A percentile compares a stretch with the other conserved stretches of the same genome.
phyloP scores from a whole-genome alignment of 2,329 filamentous ascomycete species.

The Fusarium marasasianum region DNA sequence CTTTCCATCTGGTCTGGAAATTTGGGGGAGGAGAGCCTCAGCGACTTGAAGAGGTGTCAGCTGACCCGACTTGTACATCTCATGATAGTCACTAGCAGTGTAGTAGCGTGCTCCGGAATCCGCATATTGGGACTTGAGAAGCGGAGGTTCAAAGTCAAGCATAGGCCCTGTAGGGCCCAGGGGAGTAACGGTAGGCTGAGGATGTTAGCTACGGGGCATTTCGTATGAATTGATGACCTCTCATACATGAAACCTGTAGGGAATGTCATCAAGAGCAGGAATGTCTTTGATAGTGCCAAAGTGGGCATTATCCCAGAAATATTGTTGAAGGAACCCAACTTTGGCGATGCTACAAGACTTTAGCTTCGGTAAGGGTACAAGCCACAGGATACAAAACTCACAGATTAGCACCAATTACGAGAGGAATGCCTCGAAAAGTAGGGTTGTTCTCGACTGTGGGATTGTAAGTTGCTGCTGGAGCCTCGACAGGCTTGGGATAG shows the following conservation, averaged over 20 bases:
- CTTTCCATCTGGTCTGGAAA: constrained; percentile 64
- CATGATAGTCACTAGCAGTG: constrained; percentile 80
- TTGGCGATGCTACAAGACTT: constrained; percentile 63
- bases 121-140: constrained; percentile 53
- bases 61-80: constrained; percentile 74
- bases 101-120: constrained; percentile 65
- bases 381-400: constrained; percentile 49
- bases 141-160: constrained; percentile 54
- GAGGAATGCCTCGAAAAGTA: constrained; percentile 70
- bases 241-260: constrained; percentile 60
- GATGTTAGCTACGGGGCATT: background rate
- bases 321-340: constrained; percentile 67
- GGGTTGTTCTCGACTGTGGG: constrained; percentile 69
- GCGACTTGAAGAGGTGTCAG: constrained; percentile 77
- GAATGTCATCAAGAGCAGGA: constrained; percentile 55
- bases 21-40: constrained; percentile 75
- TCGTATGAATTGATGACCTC: background rate
- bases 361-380: background rate
- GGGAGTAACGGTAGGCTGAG: constrained; percentile 66
- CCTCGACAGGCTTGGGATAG: constrained; percentile 52
- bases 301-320: constrained; percentile 76
- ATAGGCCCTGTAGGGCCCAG: constrained; percentile 51
- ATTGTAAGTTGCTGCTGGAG: constrained; percentile 50
- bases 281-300: constrained; percentile 60
- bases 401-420: constrained; percentile 71